Percentiles rank a stretch among this genome's conserved stretches.
Evolutionary conservation across 2,329 filamentous ascomycete genomes (phyloP).

Genomic region (Hymenoscyphus albidus): DNA sequence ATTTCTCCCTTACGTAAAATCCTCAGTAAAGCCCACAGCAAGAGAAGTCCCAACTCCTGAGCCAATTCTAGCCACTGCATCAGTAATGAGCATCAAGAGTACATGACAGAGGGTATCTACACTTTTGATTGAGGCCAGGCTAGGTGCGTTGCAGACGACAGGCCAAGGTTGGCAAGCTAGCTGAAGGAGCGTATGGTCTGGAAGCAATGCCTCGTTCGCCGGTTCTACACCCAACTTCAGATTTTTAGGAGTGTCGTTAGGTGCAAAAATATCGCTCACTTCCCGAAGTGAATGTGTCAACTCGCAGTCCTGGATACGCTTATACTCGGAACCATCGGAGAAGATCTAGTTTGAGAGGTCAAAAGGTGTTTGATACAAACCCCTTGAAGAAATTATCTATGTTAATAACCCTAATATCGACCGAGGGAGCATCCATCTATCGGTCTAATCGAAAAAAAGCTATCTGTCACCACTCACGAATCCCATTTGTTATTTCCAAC

Average conservation of each 20-base stretch:
- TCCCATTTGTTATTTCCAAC: background rate
- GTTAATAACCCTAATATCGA: background rate
- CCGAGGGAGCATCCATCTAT: background rate
- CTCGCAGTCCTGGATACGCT: background rate
- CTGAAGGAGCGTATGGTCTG: background rate
- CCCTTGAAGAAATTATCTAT: background rate
- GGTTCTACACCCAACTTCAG: background rate
- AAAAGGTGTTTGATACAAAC: background rate
- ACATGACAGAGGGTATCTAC: background rate
- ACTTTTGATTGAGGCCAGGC: too few species aligned
- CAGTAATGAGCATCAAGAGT: background rate
- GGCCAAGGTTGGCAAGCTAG: background rate
- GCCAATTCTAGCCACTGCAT: background rate
- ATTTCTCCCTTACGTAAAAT: too few species aligned
- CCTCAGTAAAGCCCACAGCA: background rate
- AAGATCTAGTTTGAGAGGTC: background rate
- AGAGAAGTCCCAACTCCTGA: background rate
- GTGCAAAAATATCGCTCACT: background rate
- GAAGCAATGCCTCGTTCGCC: background rate
- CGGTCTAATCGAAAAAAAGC: background rate
- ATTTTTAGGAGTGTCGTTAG: background rate
- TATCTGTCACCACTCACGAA: background rate
- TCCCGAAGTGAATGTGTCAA: background rate
- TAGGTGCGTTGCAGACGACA: background rate
- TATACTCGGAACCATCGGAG: background rate